Conservation (phyloP, 2,329 filamentous ascomycete genomes). For the Fusarium metavorans region DNA sequence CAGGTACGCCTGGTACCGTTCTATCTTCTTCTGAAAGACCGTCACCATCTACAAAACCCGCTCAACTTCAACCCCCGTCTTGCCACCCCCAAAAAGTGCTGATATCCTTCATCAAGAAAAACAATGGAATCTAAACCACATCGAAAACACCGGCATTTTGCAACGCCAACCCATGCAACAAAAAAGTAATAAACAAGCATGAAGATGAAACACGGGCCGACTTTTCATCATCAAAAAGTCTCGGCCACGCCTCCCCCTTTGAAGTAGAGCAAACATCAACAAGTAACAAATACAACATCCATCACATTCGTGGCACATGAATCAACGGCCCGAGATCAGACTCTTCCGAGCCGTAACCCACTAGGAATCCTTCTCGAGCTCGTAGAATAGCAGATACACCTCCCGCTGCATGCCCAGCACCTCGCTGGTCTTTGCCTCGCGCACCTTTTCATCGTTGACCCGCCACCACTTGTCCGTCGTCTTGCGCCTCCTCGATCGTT, state of each 20-base stretch:
- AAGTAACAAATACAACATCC: not conserved
- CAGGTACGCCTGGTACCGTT: not conserved
- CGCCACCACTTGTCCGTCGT: constrained; percentile 88
- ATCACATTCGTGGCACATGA: constrained; percentile 9
- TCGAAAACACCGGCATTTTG: constrained; percentile 18
- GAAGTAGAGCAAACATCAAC: not conserved
- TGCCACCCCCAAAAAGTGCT: not conserved
- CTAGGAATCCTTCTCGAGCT: constrained; percentile 71
- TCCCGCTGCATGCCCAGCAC: constrained; percentile 94
- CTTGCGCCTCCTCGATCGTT: constrained; percentile 68
- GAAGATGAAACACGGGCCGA: not conserved
- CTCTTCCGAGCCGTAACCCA: not conserved
- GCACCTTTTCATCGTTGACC: constrained; percentile 96
- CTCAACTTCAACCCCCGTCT: not conserved
- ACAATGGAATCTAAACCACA: constrained; percentile 29
- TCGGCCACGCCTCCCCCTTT: not conserved
- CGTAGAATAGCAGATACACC: constrained; percentile 96
- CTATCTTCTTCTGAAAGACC: constrained; percentile 9
- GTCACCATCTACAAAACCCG: not conserved
- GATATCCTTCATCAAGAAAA: constrained; percentile 10
- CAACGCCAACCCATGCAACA: constrained; percentile 42
- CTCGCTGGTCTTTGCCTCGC: constrained; percentile 92
- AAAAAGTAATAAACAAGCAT: constrained; percentile 17
- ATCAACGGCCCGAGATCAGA: not conserved
- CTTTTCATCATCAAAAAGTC: not conserved